Evolutionary conservation across 164 flowering plant genomes (phyloP), one percentile per base, ranked within the genome.

Genomic region (Aristolochia californica): DNA sequence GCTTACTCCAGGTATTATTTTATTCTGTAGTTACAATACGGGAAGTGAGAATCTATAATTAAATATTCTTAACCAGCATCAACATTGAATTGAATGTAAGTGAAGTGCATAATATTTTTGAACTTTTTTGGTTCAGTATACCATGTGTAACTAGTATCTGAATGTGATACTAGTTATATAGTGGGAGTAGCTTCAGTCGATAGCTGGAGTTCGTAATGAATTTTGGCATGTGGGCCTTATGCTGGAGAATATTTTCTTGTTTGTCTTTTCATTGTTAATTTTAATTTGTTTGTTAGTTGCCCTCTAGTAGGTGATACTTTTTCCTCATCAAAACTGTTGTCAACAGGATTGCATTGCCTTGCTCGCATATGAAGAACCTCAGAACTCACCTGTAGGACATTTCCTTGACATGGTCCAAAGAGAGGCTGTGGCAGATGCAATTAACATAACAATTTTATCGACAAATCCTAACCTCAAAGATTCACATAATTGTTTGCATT

Each of bases 341-440:
- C 38, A 48, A 18, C 60, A 94, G 99, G 97, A 90, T 47, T 85
- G 87, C 74, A 80, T 81, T 68, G 84, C 99, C 43, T 70, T 94
- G 67, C 74, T 94, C 66, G 99, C 96, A 38, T 94, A 87, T 59
- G 81, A 81, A 69, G 72, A 81, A 43, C 96, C 97, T 2, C 66
- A 63, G 54, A 78, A 82, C 48, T 85, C 88, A 13, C 63, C 84
- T 13, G 79, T 88, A 47, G 93, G 93, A 15, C 82, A 87, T 74
- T 89, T 90, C 22, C 86, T 90, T 10, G 71, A 71, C 61, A 78
- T 76, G 16, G 71, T 82, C 21, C 99, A 83, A 58, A 70, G 93
- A 48, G 97, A 94, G 54, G 67, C 83, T 44, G 87, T 77, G 50
- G 99, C 97, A 0, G 99, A 94, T 73, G 79, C 83, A 2, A 88